Percentiles rank a stretch among this genome's conserved stretches.
phyloP scores from a whole-genome alignment of 331 rosid species.

The Spiraea crenata region DNA sequence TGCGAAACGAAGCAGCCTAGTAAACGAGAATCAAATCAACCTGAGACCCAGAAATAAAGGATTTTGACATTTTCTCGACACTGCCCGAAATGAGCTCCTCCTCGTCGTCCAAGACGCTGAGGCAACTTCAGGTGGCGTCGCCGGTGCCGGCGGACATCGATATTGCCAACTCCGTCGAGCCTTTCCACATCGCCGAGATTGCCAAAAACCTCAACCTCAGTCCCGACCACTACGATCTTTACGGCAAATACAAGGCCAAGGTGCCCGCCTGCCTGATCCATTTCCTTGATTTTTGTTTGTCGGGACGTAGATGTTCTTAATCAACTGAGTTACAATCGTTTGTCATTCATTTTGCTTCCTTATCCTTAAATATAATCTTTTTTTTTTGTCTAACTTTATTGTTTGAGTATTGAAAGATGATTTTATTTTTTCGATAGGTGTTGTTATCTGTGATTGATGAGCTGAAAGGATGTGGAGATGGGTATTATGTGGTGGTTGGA shows the following conservation, averaged over 20 bases:
- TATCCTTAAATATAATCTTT: too few species aligned
- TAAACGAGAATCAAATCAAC: neutral
- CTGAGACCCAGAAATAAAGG: neutral
- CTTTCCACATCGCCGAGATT: slow-evolving; percentile 76
- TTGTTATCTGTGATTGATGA: slow-evolving; percentile 77
- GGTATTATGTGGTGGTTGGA: slow-evolving; percentile 95
- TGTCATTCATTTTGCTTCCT: too few species aligned
- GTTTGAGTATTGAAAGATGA: neutral
- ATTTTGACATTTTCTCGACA: neutral
- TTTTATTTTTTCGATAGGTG: slow-evolving; percentile 47
- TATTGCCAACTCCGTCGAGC: slow-evolving; percentile 82
- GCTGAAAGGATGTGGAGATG: slow-evolving; percentile 60
- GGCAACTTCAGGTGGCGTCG: slow-evolving; percentile 73
- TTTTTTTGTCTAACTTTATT: too few species aligned
- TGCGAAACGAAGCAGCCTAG: neutral
- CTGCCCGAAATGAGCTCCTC: slow-evolving; percentile 52
- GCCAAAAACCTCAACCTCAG: slow-evolving; percentile 65
- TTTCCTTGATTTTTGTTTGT: neutral
- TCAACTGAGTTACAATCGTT: too few species aligned
- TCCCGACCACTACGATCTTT: slow-evolving; percentile 81
- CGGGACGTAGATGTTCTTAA: too few species aligned
- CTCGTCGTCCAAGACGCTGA: slow-evolving; percentile 32
- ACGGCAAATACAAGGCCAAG: slow-evolving; percentile 93
- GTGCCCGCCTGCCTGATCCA: slow-evolving; percentile 24
- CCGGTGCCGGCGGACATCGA: slow-evolving; percentile 96